Percentiles rank a stretch among this genome's conserved stretches.
Conservation (phyloP, 2,329 filamentous ascomycete genomes). For the Cercospora janseana region DNA sequence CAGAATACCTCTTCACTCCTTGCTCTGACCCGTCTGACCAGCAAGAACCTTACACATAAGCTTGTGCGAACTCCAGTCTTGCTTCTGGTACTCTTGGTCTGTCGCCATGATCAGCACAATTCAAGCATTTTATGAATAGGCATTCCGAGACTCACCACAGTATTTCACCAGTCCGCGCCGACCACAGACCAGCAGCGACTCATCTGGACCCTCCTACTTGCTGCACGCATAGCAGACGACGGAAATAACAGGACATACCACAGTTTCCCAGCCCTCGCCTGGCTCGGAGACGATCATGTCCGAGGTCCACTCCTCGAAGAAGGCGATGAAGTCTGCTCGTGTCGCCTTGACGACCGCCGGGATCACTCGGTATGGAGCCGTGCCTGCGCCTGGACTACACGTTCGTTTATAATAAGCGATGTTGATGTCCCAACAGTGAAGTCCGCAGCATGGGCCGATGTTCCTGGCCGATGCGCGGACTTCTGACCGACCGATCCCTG, state of each 20-base stretch:
- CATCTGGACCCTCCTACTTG: background rate
- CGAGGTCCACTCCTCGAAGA: slow-evolving; percentile 1
- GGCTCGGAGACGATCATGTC: background rate
- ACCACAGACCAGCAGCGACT: slow-evolving; percentile 2
- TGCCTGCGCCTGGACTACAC: too few species aligned
- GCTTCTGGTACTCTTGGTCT: slow-evolving; percentile 6
- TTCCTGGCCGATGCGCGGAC: too few species aligned
- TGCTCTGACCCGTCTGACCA: background rate
- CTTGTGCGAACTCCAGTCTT: slow-evolving; percentile 9
- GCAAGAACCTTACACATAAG: background rate
- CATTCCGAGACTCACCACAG: slow-evolving; percentile 8
- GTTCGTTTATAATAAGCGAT: background rate
- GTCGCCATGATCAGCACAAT: background rate
- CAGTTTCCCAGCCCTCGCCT: background rate
- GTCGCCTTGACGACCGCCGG: slow-evolving; percentile 5
- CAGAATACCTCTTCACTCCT: too few species aligned
- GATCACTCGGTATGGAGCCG: too few species aligned
- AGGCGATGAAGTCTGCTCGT: slow-evolving; percentile 3
- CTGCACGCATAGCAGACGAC: background rate
- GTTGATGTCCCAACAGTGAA: background rate
- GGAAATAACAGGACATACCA: background rate
- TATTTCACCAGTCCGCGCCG: background rate
- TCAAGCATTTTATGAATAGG: too few species aligned
- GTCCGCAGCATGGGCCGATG: too few species aligned
- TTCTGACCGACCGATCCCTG: too few species aligned